Base-by-base conservation (phyloP, 148 eudicot species). In the Rhododendron ovatum region DNA sequence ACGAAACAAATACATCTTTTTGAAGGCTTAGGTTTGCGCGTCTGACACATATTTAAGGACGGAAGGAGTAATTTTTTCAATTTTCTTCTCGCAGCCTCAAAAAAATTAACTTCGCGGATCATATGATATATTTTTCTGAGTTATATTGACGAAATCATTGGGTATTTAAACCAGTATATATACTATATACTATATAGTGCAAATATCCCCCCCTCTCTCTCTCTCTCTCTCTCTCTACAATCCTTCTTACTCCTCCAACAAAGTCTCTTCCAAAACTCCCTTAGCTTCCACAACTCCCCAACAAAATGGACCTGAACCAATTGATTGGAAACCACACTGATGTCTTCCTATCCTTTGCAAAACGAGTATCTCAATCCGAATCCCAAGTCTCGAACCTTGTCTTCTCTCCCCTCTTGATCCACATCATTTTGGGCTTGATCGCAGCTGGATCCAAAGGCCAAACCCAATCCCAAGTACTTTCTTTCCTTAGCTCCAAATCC, bases 381-480 rank as follows among this genome's bases (percentile, higher is more conserved):
- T 88, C 90, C 35, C 83, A 81, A 37, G 85, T 61, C 57, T 22
- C 89, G 35, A 96, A 96, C 92, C 43, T 89, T 12, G 94, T 94
- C 1, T 91, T 93, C 89, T 97, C 98, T 6, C 98, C 98, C 1
- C 89, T 91, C 1, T 97, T 98, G 11, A 84, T 95, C 86, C 94
- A 94, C 57, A 90, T 93, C 1, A 89, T 93, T 3, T 88, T 96
- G 39, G 85, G 93, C 89, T 22, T 95, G 86, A 90, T 96, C 83
- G 94, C 97, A 4, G 85, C 94, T 78, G 99, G 98, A 3, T 93
- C 98, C 51, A 76, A 84, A 5, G 93, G 93, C 89, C 87, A 89
- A 47, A 92, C 99, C 65, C 96, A 86, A 0, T 93, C 89, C 76
- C 95, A 96, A 87, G 53, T 95, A 0, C 91, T 95, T 14, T 78